A percentile compares a stretch with the other conserved stretches of the same genome.
Evolutionary conservation across 768 basidiomycete genomes (phyloP).

Genomic region (Mycena belliarum): DNA sequence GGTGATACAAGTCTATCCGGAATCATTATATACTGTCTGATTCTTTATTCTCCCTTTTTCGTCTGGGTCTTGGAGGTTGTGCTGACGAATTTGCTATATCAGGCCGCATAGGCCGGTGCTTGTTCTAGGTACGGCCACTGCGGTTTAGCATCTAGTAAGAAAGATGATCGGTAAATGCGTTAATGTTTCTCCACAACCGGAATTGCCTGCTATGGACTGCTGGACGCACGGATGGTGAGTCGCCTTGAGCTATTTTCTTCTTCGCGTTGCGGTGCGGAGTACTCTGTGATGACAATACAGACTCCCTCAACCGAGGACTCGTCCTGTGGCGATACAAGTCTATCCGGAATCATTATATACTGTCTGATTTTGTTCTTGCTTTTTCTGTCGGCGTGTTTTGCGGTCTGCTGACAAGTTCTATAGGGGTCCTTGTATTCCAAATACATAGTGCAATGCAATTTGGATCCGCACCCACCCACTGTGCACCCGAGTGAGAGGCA

Average conservation of each 20-base stretch:
- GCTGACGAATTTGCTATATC: constrained; percentile 2
- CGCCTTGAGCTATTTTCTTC: constrained; percentile 24
- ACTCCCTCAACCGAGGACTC: constrained; percentile 88
- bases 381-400: constrained; percentile 6
- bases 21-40: constrained; percentile 85
- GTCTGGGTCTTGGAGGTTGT: neutral
- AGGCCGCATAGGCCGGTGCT: constrained; percentile 14
- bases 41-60: constrained; percentile 20
- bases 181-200: too few species aligned
- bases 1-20: constrained; percentile 84
- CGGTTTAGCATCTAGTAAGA: neutral
- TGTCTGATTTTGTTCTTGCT: constrained; percentile 54
- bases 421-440: neutral
- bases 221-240: too few species aligned
- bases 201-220: too few species aligned
- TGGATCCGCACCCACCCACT: neutral
- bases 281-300: constrained; percentile 75
- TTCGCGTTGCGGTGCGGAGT: neutral
- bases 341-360: constrained; percentile 86
- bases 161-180: too few species aligned
- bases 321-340: constrained; percentile 71
- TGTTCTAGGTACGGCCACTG: neutral
- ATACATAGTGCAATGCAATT: neutral
- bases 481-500: neutral
- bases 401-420: constrained; percentile 1